Evolutionary conservation across 148 eudicot genomes (phyloP), one percentile per base, ranked within the genome.

Genomic region (Vaccinium macrocarpon): DNA sequence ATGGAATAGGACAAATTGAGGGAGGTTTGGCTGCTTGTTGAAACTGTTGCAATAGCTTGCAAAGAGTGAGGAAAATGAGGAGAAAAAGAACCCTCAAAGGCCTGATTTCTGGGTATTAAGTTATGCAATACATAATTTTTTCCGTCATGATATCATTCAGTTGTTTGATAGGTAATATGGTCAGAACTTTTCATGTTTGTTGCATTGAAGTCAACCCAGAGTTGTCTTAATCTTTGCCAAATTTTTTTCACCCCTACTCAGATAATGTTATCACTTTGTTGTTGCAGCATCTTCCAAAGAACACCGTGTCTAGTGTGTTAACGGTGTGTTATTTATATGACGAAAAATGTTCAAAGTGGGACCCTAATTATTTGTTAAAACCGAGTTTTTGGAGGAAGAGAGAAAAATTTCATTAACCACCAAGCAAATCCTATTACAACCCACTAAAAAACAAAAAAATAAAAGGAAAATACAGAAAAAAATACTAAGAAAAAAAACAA

Each of bases 1-100:
- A 64, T n/a, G 68, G 70, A 62, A 62, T 23, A 27, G 70, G 70
- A 62, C 70, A 62, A 62, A n/a, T n/a, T n/a, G 27, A 62, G 70
- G 70, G n/a, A n/a, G 70, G 8, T 62, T n/a, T 62, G 70, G 70
- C 27, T 62, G 27, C 70, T 62, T 62, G 27, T 62, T n/a, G 25
- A n/a, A 62, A 27, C 70, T n/a, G 70, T 62, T 62, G 27, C 70
- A 62, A 19, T n/a, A n/a, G 27, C 70, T 62, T 62, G 70, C 1
- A 62, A 62, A n/a, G 4, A 25, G 66, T 61, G 66, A 61, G 66
- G 66, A 61, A 7, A 19, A 7, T 7, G 7, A 23, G 66, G 7
- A 21, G 1, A 62, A 61, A 4, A 8, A 9, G 70, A 1, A 13
- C 59, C 70, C 27, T n/a, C 70, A 62, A 23, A 62, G 9, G 70